Evolutionary conservation across 306 rosid species (phyloP).

Genomic region (Astragalus membranaceus): DNA sequence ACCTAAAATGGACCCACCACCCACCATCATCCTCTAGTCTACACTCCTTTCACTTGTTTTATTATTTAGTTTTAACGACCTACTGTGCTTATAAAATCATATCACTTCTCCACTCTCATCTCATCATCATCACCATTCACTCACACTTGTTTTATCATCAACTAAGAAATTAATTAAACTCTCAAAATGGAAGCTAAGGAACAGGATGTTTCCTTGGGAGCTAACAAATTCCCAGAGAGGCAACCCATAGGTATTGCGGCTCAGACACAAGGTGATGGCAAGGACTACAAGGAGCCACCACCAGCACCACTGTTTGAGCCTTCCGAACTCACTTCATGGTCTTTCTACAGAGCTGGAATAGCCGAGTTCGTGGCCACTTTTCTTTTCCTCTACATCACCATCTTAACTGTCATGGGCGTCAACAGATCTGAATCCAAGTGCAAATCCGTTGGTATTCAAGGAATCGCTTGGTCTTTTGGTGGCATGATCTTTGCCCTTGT

Average conservation of each 20-base stretch:
- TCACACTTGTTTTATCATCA: background rate
- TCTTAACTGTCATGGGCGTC: constrained; percentile 41
- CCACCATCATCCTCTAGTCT: constrained; percentile 18
- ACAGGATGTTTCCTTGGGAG: constrained; percentile 76
- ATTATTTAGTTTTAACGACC: background rate
- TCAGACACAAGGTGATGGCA: constrained; percentile 57
- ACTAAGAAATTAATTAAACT: background rate
- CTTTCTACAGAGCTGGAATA: constrained; percentile 39
- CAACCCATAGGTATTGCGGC: constrained; percentile 56
- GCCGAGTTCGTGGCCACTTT: constrained; percentile 40
- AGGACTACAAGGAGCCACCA: constrained; percentile 65
- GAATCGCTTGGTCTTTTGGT: constrained; percentile 78
- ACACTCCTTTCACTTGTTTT: background rate
- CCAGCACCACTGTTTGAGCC: constrained; percentile 64
- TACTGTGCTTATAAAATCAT: constrained; percentile 19
- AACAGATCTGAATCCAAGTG: constrained; percentile 50
- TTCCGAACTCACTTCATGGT: constrained; percentile 78
- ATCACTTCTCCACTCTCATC: background rate
- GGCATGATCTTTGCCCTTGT: constrained; percentile 95
- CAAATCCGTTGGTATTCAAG: constrained; percentile 46
- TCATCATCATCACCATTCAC: background rate
- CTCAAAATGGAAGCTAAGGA: constrained; percentile 74
- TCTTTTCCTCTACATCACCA: constrained; percentile 33
- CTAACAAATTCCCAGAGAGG: constrained; percentile 85
- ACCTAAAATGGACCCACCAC: constrained; percentile 22